These are phyloP conservation scores for Aspergillus sp. DNA, from an alignment of 2,329 filamentous ascomycete genomes.

Conservation along the genomic window DNA sequence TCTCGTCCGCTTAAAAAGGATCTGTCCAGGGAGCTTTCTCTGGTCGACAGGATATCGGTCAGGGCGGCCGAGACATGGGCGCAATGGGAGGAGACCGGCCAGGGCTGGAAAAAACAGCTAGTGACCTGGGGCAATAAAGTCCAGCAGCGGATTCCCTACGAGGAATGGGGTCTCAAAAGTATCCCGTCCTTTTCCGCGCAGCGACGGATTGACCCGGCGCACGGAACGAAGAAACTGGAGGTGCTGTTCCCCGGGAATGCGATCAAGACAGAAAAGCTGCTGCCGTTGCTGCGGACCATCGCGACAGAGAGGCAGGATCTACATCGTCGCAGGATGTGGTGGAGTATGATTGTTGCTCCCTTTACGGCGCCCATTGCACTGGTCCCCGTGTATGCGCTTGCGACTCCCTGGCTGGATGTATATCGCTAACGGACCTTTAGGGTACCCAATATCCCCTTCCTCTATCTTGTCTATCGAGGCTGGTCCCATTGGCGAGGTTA, in stretches of 20 bases:
- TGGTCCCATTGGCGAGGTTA: conserved; percentile 77
- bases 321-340: conserved; percentile 67
- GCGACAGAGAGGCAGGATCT: conserved; percentile 71
- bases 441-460: conserved; percentile 90
- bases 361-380: conserved; percentile 73
- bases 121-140: conserved; percentile 79
- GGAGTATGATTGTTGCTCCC: conserved; percentile 75
- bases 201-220: conserved; percentile 54
- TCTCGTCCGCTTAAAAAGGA: conserved; percentile 64
- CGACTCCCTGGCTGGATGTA: background rate
- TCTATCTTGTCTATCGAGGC: conserved; percentile 81
- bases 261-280: conserved; percentile 55
- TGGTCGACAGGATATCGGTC: conserved; percentile 59
- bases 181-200: conserved; percentile 70
- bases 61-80: conserved; percentile 73
- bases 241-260: conserved; percentile 62
- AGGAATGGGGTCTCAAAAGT: conserved; percentile 97
- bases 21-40: conserved; percentile 44
- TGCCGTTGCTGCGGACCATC: conserved; percentile 56
- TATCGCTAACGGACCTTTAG: conserved; percentile 36
- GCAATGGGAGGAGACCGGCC: conserved; percentile 73
- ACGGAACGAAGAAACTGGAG: conserved; percentile 57
- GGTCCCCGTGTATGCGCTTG: conserved; percentile 63
- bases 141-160: conserved; percentile 79
- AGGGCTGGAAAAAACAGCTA: conserved; percentile 79